These are phyloP conservation scores for Blastomyces silverae DNA, from an alignment of 2,329 filamentous ascomycete species.

Conservation along the genomic window DNA sequence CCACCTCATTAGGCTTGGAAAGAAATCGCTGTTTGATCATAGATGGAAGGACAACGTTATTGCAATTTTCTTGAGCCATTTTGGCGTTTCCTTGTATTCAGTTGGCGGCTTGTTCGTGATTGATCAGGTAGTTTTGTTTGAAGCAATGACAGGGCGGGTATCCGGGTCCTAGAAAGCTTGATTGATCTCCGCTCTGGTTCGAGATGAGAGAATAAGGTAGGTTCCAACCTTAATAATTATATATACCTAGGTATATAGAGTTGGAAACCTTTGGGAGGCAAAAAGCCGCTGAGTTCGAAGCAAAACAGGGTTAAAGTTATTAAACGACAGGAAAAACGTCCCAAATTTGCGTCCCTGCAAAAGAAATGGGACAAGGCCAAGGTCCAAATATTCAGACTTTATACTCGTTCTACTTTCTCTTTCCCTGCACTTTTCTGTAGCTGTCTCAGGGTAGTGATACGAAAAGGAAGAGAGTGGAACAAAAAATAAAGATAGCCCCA, in stretches of 20 bases:
- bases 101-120: not conserved
- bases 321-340: not conserved
- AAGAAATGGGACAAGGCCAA: not conserved
- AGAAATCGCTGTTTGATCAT: constrained; percentile 69
- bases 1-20: constrained; percentile 68
- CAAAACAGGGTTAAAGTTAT: no score
- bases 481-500: not conserved
- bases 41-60: constrained; percentile 49
- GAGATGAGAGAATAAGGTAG: not conserved
- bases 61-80: not conserved
- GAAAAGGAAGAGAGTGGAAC: not conserved
- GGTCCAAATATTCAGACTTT: not conserved
- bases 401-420: not conserved
- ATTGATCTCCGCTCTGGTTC: not conserved
- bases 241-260: not conserved
- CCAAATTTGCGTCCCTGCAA: constrained; percentile 2
- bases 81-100: not conserved
- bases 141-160: not conserved
- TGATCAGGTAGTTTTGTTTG: no score
- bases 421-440: not conserved
- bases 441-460: constrained; percentile 7
- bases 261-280: not conserved
- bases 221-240: not conserved
- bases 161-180: not conserved
- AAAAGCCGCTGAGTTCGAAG: not conserved